A percentile compares a stretch with the other conserved stretches of the same genome.
phyloP scores from a whole-genome alignment of 768 basidiomycete genomes.

The Dioszegia aurantiaca region DNA sequence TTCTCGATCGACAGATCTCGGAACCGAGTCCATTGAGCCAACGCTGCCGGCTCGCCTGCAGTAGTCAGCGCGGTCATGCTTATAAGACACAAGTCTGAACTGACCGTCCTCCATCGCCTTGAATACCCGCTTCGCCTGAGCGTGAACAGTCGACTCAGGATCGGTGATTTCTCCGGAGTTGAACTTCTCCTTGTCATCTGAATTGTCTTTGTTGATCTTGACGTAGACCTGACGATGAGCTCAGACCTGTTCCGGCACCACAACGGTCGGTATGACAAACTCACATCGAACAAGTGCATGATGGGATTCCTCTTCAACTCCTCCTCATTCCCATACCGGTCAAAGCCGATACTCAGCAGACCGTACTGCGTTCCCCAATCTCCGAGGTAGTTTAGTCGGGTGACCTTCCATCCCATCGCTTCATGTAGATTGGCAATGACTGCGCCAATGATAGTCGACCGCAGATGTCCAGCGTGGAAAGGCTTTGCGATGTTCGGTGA shows the following conservation, averaged over 20 bases:
- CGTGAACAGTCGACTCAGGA: slow-evolving; percentile 37
- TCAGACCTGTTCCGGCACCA: no score
- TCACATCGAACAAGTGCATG: slow-evolving; percentile 79
- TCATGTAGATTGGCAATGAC: slow-evolving; percentile 88
- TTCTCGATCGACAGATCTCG: slow-evolving; percentile 84
- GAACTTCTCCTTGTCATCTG: slow-evolving; percentile 41
- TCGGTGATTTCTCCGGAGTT: slow-evolving; percentile 37
- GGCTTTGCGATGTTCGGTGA: slow-evolving; percentile 97
- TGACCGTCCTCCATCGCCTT: slow-evolving; percentile 84
- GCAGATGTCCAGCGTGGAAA: slow-evolving; percentile 94
- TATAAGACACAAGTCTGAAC: neutral
- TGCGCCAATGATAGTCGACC: slow-evolving; percentile 98
- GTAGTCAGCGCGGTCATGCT: neutral
- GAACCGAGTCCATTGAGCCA: slow-evolving; percentile 89
- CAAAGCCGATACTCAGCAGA: slow-evolving; percentile 83
- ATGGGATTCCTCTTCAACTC: slow-evolving; percentile 83
- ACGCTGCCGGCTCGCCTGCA: slow-evolving; percentile 68
- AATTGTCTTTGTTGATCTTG: slow-evolving; percentile 75
- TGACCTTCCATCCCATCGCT: slow-evolving; percentile 88
- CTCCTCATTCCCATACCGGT: slow-evolving; percentile 83
- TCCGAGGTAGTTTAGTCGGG: slow-evolving; percentile 87
- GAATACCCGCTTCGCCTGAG: slow-evolving; percentile 63
- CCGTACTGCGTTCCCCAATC: slow-evolving; percentile 97
- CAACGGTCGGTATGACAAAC: neutral
- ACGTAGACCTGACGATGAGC: slow-evolving; percentile 66